These are phyloP conservation scores for Boletus sp. DNA, from an alignment of 768 basidiomycete genomes.

Conservation along the genomic window DNA sequence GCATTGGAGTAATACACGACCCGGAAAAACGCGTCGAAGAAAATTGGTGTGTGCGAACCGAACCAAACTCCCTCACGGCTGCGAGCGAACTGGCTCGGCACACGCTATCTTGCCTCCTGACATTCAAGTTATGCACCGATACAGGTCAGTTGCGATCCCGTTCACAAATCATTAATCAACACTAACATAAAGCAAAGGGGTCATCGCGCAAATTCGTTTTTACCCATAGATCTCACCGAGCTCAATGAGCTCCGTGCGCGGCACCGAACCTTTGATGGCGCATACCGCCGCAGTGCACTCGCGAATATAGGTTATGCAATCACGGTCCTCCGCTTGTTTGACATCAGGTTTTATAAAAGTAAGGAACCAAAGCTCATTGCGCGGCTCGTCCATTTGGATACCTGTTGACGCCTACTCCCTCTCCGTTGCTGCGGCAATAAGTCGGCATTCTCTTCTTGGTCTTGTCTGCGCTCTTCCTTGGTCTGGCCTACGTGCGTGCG, in stretches of 20 bases:
- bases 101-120: conserved; percentile 6
- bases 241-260: conserved; percentile 76
- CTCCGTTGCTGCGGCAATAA: conserved; percentile 11
- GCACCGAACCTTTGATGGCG: conserved; percentile 80
- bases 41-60: conserved; percentile 4
- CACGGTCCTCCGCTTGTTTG: conserved; percentile 77
- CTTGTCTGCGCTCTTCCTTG: conserved; percentile 58
- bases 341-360: conserved; percentile 71
- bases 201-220: conserved; percentile 50
- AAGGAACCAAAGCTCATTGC: conserved; percentile 21
- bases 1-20: conserved; percentile 13
- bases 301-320: conserved; percentile 72
- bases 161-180: background rate
- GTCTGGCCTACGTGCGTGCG: conserved; percentile 57
- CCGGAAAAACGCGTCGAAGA: background rate
- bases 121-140: conserved; percentile 20
- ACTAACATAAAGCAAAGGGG: conserved; percentile 32
- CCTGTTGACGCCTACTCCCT: background rate
- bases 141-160: conserved; percentile 21
- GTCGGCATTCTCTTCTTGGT: conserved; percentile 65
- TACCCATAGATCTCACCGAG: conserved; percentile 52
- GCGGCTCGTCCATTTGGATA: background rate
- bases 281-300: conserved; percentile 75
- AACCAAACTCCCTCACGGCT: conserved; percentile 6
- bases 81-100: conserved; percentile 21